These are phyloP conservation scores for Vicia faba DNA, from an alignment of 306 rosid genomes.

Conservation along the genomic window DNA sequence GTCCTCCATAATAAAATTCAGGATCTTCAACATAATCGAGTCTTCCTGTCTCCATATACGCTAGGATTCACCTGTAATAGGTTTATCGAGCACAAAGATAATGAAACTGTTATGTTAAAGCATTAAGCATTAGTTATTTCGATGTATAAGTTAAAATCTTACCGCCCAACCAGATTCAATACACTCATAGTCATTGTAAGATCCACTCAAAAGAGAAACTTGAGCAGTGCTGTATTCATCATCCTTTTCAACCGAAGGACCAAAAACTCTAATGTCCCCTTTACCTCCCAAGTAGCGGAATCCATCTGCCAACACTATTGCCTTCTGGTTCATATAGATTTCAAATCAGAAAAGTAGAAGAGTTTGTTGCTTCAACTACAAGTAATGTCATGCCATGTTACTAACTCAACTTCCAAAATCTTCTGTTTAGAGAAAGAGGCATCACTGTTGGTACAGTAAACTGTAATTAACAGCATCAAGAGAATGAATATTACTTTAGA, in stretches of 20 bases:
- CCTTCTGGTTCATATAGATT: constrained; percentile 47
- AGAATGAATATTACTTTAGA: constrained; percentile 31
- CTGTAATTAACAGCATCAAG: constrained; percentile 34
- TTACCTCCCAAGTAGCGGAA: constrained; percentile 58
- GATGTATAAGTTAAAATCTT: background rate
- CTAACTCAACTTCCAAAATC: constrained; percentile 43
- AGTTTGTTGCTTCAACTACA: constrained; percentile 18
- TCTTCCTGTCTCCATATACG: constrained; percentile 61
- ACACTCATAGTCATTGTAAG: constrained; percentile 47
- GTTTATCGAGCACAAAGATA: background rate
- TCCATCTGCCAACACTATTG: constrained; percentile 48
- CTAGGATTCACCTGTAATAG: constrained; percentile 59
- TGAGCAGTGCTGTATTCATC: constrained; percentile 65
- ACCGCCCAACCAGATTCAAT: constrained; percentile 78
- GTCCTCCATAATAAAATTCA: constrained; percentile 68
- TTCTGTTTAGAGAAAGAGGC: constrained; percentile 37
- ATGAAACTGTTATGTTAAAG: no score
- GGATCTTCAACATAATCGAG: constrained; percentile 69
- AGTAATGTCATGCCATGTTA: background rate
- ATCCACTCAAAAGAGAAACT: constrained; percentile 56
- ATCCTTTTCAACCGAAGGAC: constrained; percentile 54
- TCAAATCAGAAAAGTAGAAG: constrained; percentile 14
- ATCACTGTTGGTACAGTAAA: constrained; percentile 32
- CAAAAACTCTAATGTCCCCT: constrained; percentile 56
- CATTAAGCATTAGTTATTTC: no score